phyloP scores from a whole-genome alignment of 2,329 filamentous ascomycete genomes.

The Dothideomycetes sp. region DNA sequence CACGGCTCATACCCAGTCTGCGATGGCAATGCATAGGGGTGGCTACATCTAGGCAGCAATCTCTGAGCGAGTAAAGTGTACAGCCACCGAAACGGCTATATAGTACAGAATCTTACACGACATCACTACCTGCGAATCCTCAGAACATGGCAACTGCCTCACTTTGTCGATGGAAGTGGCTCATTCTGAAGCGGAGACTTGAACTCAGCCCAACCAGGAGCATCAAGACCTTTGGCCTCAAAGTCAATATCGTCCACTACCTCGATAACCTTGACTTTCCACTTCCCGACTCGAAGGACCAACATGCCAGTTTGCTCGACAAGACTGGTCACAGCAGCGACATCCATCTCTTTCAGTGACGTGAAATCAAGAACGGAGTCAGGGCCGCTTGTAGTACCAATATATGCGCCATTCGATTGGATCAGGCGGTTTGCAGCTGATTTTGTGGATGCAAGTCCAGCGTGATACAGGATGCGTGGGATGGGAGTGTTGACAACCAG shows the following conservation, averaged over 20 bases:
- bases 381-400: conserved; percentile 15
- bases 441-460: conserved; percentile 19
- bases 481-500: conserved; percentile 17
- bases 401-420: conserved; percentile 21
- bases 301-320: conserved; percentile 35
- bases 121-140: not conserved
- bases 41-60: no score
- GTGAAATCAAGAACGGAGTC: conserved; percentile 44
- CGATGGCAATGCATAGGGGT: no score
- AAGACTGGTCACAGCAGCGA: conserved; percentile 47
- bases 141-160: not conserved
- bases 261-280: conserved; percentile 46
- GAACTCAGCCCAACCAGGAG: conserved; percentile 39
- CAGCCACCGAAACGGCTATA: no score
- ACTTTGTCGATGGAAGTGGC: not conserved
- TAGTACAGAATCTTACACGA: no score
- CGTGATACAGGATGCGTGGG: conserved; percentile 19
- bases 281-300: conserved; percentile 49
- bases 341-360: conserved; percentile 48
- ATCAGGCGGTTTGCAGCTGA: conserved; percentile 20
- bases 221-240: conserved; percentile 31
- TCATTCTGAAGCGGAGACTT: no score
- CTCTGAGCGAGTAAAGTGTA: no score
- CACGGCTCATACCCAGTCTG: no score
- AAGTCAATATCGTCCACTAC: conserved; percentile 45